Evolutionary conservation across 2,329 filamentous ascomycete genomes (phyloP).

Genomic region (Davidsoniella eucalypti): DNA sequence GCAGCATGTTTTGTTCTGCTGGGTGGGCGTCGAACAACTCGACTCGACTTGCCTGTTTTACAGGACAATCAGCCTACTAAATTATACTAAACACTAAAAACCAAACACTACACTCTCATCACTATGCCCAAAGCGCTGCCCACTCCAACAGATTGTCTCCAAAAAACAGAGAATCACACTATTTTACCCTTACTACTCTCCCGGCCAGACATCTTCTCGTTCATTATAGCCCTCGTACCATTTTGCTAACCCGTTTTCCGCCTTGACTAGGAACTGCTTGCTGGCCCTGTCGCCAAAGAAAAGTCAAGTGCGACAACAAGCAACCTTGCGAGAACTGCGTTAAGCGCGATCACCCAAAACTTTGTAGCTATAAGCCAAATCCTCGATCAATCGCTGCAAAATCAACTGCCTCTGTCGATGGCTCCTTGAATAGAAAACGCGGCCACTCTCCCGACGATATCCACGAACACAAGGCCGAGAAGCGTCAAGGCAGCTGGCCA

Average conservation of each 20-base stretch:
- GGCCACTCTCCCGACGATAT: conserved; percentile 26
- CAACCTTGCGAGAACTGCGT: conserved; percentile 53
- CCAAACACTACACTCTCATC: too few relatives aligned
- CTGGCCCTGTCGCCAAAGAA: conserved; percentile 51
- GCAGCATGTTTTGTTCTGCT: too few relatives aligned
- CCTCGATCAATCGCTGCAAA: conserved; percentile 17
- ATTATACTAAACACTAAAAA: not conserved
- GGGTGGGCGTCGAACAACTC: not conserved
- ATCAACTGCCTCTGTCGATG: conserved; percentile 10
- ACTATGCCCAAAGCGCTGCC: too few relatives aligned
- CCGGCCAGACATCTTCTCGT: not conserved
- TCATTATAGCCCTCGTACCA: not conserved
- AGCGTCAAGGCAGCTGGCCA: conserved; percentile 26
- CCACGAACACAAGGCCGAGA: conserved; percentile 20
- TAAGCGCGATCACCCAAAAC: conserved; percentile 45
- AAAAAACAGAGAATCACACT: not conserved
- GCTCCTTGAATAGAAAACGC: conserved; percentile 21
- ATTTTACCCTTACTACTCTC: not conserved
- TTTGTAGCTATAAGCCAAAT: conserved; percentile 53
- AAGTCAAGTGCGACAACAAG: conserved; percentile 55
- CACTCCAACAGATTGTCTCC: too few relatives aligned
- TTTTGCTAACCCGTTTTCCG: not conserved
- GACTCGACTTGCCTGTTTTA: conserved; percentile 1
- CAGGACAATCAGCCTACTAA: not conserved
- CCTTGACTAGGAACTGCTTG: conserved; percentile 37